These are phyloP conservation scores for Cenococcum geophilum DNA, from an alignment of 495 filamentous ascomycete genomes.

Conservation along the genomic window DNA sequence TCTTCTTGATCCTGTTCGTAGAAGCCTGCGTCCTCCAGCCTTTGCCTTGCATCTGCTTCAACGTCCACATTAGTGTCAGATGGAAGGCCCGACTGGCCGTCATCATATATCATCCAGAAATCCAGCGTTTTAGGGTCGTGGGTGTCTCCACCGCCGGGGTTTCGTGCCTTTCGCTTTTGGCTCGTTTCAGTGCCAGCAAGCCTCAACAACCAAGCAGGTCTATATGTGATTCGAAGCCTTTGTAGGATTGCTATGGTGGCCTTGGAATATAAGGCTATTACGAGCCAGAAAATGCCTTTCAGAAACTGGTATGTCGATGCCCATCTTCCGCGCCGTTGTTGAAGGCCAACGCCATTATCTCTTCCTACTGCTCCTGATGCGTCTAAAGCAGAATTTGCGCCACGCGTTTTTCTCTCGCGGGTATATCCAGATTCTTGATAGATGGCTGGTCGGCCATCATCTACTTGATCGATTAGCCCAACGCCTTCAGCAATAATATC, in stretches of 20 bases:
- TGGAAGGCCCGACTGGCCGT: conserved; percentile 53
- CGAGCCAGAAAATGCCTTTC: conserved; percentile 61
- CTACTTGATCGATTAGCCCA: conserved; percentile 14
- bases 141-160: not conserved
- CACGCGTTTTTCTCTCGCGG: conserved; percentile 48
- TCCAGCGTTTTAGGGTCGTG: conserved; percentile 36
- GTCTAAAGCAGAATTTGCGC: conserved; percentile 40
- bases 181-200: conserved; percentile 39
- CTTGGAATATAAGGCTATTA: conserved; percentile 54
- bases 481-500: conserved; percentile 41
- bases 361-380: conserved; percentile 19
- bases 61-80: conserved; percentile 63
- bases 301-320: conserved; percentile 68
- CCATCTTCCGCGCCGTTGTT: conserved; percentile 66
- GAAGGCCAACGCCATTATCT: conserved; percentile 66
- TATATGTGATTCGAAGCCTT: conserved; percentile 54
- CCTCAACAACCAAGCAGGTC: conserved; percentile 58
- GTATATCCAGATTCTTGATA: conserved; percentile 53
- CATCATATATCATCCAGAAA: conserved; percentile 54
- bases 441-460: not conserved
- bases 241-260: conserved; percentile 50
- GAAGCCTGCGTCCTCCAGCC: conserved; percentile 29
- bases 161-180: conserved; percentile 1
- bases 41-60: conserved; percentile 62
- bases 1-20: conserved; percentile 33